Conservation (phyloP, 306 rosid species). For the Gleditsia sinensis region DNA sequence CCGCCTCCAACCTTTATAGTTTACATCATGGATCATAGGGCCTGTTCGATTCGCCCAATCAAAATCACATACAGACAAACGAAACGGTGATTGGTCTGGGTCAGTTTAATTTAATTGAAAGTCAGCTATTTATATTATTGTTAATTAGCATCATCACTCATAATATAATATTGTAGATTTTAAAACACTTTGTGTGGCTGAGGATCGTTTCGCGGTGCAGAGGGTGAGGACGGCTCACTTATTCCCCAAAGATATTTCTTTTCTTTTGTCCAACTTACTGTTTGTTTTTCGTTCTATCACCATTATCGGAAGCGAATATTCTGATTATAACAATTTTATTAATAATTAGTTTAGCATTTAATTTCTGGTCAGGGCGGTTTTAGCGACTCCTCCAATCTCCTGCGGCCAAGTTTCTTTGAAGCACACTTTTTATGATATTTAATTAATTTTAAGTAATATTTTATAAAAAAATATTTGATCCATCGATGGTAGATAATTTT, state of each 20-base stretch:
- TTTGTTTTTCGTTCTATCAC: conserved; percentile 3
- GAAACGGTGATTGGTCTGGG: not conserved
- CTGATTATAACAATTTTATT: not conserved
- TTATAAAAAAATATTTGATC: too few relatives aligned
- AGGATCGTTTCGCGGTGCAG: conserved; percentile 47
- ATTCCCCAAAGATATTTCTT: conserved; percentile 38
- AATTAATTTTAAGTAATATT: too few relatives aligned
- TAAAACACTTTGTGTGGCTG: conserved; percentile 37
- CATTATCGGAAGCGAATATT: conserved; percentile 8
- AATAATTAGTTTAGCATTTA: not conserved
- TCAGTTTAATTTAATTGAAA: not conserved
- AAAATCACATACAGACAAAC: not conserved
- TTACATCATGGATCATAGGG: not conserved
- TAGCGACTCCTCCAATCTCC: conserved; percentile 9
- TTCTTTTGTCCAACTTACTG: not conserved
- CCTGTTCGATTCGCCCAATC: not conserved
- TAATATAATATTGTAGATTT: conserved; percentile 21
- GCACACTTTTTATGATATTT: not conserved
- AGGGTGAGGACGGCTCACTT: conserved; percentile 14
- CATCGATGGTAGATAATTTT: too few relatives aligned
- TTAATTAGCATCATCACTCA: not conserved
- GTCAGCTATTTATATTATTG: not conserved
- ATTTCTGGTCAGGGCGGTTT: conserved; percentile 36
- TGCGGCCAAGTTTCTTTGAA: not conserved
- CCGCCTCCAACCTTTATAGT: too few relatives aligned